phyloP scores from a whole-genome alignment of 2,329 filamentous ascomycete species.

The Herpotrichia juniperi region DNA sequence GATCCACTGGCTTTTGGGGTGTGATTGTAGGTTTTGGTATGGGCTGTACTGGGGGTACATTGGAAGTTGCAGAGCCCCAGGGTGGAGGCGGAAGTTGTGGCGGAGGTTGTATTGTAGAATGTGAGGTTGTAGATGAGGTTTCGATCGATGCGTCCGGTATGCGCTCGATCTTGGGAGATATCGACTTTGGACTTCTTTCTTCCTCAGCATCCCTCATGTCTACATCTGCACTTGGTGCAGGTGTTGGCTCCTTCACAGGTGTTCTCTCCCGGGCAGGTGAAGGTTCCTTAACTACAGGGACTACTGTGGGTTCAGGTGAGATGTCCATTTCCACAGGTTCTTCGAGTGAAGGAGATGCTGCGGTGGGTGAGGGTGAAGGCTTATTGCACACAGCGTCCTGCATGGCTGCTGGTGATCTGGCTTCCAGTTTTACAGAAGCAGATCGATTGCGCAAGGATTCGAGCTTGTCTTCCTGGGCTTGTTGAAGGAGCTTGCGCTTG shows the following conservation, averaged over 20 bases:
- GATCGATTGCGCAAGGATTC: conserved; percentile 44
- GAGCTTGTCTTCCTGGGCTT: conserved; percentile 45
- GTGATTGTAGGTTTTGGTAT: conserved; percentile 16
- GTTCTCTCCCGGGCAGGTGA: conserved; percentile 1
- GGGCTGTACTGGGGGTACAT: conserved; percentile 4
- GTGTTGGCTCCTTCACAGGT: conserved; percentile 2
- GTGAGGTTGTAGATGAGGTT: conserved; percentile 24
- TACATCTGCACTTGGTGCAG: conserved; percentile 42
- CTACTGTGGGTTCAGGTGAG: conserved; percentile 23
- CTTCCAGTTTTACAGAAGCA: conserved; percentile 42
- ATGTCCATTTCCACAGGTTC: conserved; percentile 35
- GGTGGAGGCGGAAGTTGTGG: conserved; percentile 43
- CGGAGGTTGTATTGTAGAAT: conserved; percentile 40
- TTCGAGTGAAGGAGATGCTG: conserved; percentile 30
- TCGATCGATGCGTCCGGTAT: conserved; percentile 36
- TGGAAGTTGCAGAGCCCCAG: conserved; percentile 24
- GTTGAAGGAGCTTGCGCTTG: conserved; percentile 44
- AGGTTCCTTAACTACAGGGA: conserved; percentile 16
- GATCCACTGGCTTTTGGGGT: conserved; percentile 23
- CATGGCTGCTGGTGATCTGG: conserved; percentile 37
- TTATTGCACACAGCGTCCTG: conserved; percentile 40
- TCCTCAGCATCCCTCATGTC: conserved; percentile 54
- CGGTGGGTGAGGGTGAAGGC: conserved; percentile 38
- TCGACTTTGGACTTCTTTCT: conserved; percentile 15
- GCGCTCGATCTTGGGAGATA: conserved; percentile 32